Conservation (phyloP, 2,329 filamentous ascomycete genomes). For the Talaromyces sp. region DNA sequence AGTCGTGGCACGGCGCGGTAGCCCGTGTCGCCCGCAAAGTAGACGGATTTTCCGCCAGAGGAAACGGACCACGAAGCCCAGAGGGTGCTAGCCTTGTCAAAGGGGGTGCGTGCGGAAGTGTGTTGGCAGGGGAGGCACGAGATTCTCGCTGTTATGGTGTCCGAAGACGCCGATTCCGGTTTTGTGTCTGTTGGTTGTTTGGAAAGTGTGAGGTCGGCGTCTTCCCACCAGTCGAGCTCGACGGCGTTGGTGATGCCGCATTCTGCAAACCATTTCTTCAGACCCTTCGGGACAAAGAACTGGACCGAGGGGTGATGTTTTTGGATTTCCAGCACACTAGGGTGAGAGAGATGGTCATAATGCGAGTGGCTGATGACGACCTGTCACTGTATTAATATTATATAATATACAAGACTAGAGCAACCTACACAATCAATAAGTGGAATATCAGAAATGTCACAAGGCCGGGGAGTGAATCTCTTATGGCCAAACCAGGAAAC, state of each 20-base stretch:
- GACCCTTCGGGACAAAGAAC: conserved; percentile 10
- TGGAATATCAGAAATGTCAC: conserved; percentile 10
- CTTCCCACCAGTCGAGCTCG: conserved; percentile 13
- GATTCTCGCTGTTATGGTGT: conserved; percentile 1
- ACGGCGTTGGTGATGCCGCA: conserved; percentile 9
- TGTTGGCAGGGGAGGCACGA: conserved; percentile 11
- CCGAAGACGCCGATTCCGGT: neutral
- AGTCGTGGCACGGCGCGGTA: conserved; percentile 68
- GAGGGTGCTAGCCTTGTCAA: conserved; percentile 7
- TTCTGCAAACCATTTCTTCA: conserved; percentile 11
- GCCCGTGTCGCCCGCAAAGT: conserved; percentile 59
- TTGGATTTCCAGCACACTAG: conserved; percentile 11
- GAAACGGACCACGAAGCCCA: conserved; percentile 15
- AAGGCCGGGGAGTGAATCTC: conserved; percentile 10
- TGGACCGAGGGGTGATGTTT: conserved; percentile 8
- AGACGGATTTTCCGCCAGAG: conserved; percentile 14
- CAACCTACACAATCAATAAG: conserved; percentile 9
- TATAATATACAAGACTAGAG: neutral
- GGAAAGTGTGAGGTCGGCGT: conserved; percentile 9
- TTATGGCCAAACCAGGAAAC: conserved; percentile 45
- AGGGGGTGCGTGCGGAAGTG: conserved; percentile 8
- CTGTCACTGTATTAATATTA: conserved; percentile 1
- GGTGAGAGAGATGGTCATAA: conserved; percentile 11
- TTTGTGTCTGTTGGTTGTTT: neutral
- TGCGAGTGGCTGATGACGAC: conserved; percentile 13